Evolutionary conservation across 2,329 filamentous ascomycete genomes (phyloP), one percentile per base, ranked within the genome.

Genomic region (Escovopsis sp.): DNA sequence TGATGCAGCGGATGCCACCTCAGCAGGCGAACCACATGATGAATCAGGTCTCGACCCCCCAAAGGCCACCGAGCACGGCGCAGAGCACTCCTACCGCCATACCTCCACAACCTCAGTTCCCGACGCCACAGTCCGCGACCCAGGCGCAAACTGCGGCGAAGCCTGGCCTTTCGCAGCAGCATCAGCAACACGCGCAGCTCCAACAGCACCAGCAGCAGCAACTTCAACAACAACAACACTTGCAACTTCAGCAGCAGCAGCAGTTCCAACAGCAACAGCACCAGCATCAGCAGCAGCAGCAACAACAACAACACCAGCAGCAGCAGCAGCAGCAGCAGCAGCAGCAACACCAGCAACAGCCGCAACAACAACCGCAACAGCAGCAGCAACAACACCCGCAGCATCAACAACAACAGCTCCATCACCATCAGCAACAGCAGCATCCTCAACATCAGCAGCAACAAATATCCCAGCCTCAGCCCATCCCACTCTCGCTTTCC

Each of bases 221-320:
- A 32, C 28, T 32, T 3, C 28, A 32, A 11, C 28, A 32, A 11
- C 28, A 32, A 9, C 28, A 9, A 32, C 28, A 32, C 7, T 4
- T 15, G n/a, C 34, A 19, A 12, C 18, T 11, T 9, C 34, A 19
- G 34, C 34, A 10, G 44, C 84, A 88, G 53, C 77, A 82, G 8
- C 35, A 37, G 18, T 15, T 15, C 6, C 35, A 18, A n/a, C 37
- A 12, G 7, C 23, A 23, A 7, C 23, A 26, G 11, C n/a, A 36
- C 3, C n/a, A 36, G 6, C n/a, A 32, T 2, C 28, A 32, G 28
- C 28, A 32, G 11, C 12, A 36, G 4, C 34, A 19, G 6, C 18
- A 36, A 4, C 34, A 19, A 4, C 34, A 10, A 2, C 34, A 15
- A 9, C 34, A 12, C 4, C 34, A 19, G 42, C 42, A 40, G n/a